Evolutionary conservation across 2,329 filamentous ascomycete genomes (phyloP), one percentile per base, ranked within the genome.

Genomic region (Pezicula radicicola): DNA sequence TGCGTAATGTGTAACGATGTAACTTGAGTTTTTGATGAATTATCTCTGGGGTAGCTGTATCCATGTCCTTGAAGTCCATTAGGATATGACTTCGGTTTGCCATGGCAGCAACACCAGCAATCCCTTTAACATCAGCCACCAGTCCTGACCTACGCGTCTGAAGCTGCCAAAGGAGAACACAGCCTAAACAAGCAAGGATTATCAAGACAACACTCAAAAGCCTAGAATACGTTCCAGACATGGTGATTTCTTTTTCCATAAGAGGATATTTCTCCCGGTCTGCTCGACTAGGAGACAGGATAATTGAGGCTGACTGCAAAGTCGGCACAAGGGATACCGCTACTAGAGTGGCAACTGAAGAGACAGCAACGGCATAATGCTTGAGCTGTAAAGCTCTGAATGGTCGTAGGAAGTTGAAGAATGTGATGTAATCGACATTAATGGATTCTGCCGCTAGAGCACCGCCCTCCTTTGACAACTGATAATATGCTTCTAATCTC

Each of bases 101-200:
- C 86, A 91, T 89, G 51, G 86, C 83, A 6, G 87, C 87, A 36
- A 90, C 75, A 2, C 87, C 87, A 2, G 87, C 85, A 48, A 91
- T 88, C 6, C 87, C 87, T 58, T 83, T 84, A 6, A 88, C 86
- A 63, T 90, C 84, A 6, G 81, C 80, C 3, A 83, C 68, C 15
- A 91, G 72, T 0, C 87, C 87, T 3, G 84, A 87, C 37, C 80
- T 82, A 19, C 87, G 75, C 15, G 75, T 75, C 50, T 80, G 78
- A 41, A 89, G 77, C 54, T 84, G 76, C 58, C 77, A 81, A 41
- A 88, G 75, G 4, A 90, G 72, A 3, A 79, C 65, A 30, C 74
- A 72, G 0, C 83, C 84, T 36, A 81, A 73, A 1, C 78, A 58
- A 3, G 85, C 83, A 41, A 87, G 81, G 19, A 85, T 56, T 5